phyloP scores from a whole-genome alignment of 306 rosid species.

The Luffa acutangula region DNA sequence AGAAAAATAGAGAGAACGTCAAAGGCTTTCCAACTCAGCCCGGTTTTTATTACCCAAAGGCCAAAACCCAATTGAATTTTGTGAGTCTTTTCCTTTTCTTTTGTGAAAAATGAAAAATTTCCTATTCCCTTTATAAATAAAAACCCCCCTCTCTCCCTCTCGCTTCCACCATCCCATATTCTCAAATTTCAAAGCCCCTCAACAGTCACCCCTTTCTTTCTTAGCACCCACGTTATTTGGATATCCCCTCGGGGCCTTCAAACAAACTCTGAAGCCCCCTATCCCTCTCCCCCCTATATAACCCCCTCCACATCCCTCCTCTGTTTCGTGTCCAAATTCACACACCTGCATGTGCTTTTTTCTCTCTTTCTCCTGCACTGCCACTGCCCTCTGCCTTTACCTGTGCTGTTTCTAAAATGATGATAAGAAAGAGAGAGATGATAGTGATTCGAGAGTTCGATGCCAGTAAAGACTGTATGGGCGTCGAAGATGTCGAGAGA shows the following conservation, averaged over 20 bases:
- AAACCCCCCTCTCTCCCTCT: background rate
- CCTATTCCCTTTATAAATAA: background rate
- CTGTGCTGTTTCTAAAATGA: background rate
- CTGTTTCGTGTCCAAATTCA: background rate
- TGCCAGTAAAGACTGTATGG: slow-evolving; percentile 25
- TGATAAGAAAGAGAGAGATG: background rate
- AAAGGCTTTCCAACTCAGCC: background rate
- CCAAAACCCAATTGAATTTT: background rate
- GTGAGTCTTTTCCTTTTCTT: background rate
- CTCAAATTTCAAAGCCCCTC: background rate
- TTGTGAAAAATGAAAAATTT: slow-evolving; percentile 7
- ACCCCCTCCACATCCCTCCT: background rate
- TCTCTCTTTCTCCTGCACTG: no score
- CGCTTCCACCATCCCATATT: background rate
- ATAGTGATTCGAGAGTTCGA: slow-evolving; percentile 46
- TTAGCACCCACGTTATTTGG: slow-evolving; percentile 30
- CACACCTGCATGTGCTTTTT: background rate
- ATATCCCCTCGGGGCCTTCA: background rate
- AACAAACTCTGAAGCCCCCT: no score
- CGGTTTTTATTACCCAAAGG: no score
- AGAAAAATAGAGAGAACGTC: background rate
- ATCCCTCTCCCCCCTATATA: background rate
- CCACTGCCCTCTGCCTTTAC: no score
- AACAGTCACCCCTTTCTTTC: slow-evolving; percentile 16
- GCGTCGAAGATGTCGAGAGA: slow-evolving; percentile 63